A percentile compares a stretch with the other conserved stretches of the same genome.
These are phyloP conservation scores for Quercus lobata DNA, from an alignment of 331 rosid genomes.

Conservation along the genomic window DNA sequence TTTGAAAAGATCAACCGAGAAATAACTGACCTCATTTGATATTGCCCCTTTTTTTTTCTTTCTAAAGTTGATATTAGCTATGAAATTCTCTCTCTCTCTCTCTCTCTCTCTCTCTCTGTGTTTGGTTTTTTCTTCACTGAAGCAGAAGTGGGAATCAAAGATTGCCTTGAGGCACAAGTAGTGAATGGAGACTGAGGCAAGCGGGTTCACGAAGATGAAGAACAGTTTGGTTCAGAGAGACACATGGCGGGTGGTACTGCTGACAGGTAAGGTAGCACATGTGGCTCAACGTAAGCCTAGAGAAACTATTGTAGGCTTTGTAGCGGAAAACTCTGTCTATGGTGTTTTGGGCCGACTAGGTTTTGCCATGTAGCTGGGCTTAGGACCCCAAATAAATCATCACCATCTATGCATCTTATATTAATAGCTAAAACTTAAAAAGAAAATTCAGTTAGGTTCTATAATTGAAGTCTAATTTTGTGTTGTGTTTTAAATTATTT, in stretches of 20 bases:
- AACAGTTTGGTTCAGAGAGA: neutral
- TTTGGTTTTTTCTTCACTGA: too few species aligned
- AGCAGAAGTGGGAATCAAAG: neutral
- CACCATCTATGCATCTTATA: too few species aligned
- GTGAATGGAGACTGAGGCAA: neutral
- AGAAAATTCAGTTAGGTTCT: rapidly evolving
- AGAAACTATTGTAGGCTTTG: neutral
- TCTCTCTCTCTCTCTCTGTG: neutral
- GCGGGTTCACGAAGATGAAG: neutral
- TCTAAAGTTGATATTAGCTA: neutral
- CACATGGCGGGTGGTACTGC: constrained; percentile 36
- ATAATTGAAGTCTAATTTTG: rapidly evolving
- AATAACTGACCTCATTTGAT: constrained; percentile 66
- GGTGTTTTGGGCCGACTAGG: too few species aligned
- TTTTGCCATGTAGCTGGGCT: too few species aligned
- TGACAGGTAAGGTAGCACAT: constrained; percentile 24
- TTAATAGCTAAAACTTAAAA: too few species aligned
- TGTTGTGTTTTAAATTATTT: rapidly evolving
- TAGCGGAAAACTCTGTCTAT: neutral
- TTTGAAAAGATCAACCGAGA: constrained; percentile 77
- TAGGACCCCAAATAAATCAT: too few species aligned
- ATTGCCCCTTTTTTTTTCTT: neutral
- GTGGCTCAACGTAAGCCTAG: constrained; percentile 50
- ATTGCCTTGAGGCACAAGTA: constrained; percentile 3
- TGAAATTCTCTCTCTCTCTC: neutral